Conservation (phyloP, 352 stramenopile species). For the Phytophthora vignae region DNA sequence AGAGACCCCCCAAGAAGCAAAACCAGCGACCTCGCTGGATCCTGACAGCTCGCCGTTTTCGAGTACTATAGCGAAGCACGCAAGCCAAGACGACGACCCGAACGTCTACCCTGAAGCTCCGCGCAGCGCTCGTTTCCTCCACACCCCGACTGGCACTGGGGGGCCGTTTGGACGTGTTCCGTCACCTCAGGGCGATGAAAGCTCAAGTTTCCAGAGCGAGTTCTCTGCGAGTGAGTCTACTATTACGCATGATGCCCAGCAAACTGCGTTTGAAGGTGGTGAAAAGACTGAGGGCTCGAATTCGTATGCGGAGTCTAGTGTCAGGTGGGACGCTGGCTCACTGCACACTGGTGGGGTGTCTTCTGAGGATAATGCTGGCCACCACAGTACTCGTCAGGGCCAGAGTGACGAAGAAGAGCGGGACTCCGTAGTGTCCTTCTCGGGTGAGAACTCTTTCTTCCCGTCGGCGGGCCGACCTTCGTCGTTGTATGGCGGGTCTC, state of each 20-base stretch:
- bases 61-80: conserved; percentile 21
- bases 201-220: conserved; percentile 13
- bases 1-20: conserved; percentile 9
- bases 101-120: conserved; percentile 40
- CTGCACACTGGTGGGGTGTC: conserved; percentile 9
- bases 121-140: conserved; percentile 37
- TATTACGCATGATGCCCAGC: conserved; percentile 8
- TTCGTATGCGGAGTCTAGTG: conserved; percentile 32
- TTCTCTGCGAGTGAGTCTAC: conserved; percentile 7
- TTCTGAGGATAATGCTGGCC: conserved; percentile 18
- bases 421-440: conserved; percentile 49
- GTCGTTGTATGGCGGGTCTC: conserved; percentile 47
- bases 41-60: conserved; percentile 31
- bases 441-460: conserved; percentile 45
- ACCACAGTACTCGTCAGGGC: conserved; percentile 18
- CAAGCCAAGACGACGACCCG: conserved; percentile 19
- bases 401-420: conserved; percentile 48
- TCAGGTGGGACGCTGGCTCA: conserved; percentile 26
- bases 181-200: conserved; percentile 29
- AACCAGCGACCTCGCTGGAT: conserved; percentile 16
- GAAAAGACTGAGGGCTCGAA: conserved; percentile 16
- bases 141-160: conserved; percentile 43
- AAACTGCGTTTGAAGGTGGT: conserved; percentile 12
- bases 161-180: conserved; percentile 40
- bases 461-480: conserved; percentile 38